A percentile compares a stretch with the other conserved stretches of the same genome.
phyloP scores from a whole-genome alignment of 1,284 basidiomycete genomes.

The Tylopilus sp. region DNA sequence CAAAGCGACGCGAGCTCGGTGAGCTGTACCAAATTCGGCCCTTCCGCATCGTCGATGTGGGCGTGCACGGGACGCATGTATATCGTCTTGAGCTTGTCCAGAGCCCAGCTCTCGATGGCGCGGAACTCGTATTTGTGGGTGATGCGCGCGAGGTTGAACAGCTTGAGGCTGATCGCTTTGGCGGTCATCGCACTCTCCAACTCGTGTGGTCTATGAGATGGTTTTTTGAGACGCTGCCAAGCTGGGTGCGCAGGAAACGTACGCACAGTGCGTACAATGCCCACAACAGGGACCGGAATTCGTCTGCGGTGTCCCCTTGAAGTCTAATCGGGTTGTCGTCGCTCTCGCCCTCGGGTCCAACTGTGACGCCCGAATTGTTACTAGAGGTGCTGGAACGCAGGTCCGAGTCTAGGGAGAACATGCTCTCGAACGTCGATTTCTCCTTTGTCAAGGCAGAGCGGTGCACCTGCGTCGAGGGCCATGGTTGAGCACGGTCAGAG shows the following conservation, averaged over 20 bases:
- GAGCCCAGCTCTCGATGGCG: slow-evolving; percentile 48
- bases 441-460: slow-evolving; percentile 49
- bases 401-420: slow-evolving; percentile 46
- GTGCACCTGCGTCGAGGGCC: slow-evolving; percentile 40
- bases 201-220: slow-evolving; percentile 42
- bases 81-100: slow-evolving; percentile 40
- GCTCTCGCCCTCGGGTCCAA: slow-evolving; percentile 40
- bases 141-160: slow-evolving; percentile 48
- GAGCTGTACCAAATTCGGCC: slow-evolving; percentile 38
- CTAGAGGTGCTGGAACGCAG: slow-evolving; percentile 24
- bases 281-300: slow-evolving; percentile 47
- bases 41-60: slow-evolving; percentile 30
- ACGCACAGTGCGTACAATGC: slow-evolving; percentile 50
- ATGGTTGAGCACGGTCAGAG: slow-evolving; percentile 8
- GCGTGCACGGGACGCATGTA: slow-evolving; percentile 35
- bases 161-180: slow-evolving; percentile 40
- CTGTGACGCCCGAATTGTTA: slow-evolving; percentile 21
- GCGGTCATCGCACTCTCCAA: slow-evolving; percentile 42
- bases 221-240: slow-evolving; percentile 4
- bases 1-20: slow-evolving; percentile 46
- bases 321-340: slow-evolving; percentile 49
- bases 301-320: slow-evolving; percentile 44
- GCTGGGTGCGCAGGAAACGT: slow-evolving; percentile 2
- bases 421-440: slow-evolving; percentile 48
- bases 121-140: slow-evolving; percentile 56